phyloP scores from a whole-genome alignment of 163 green algal genomes.

The Chlamydomonas reinhardtii region DNA sequence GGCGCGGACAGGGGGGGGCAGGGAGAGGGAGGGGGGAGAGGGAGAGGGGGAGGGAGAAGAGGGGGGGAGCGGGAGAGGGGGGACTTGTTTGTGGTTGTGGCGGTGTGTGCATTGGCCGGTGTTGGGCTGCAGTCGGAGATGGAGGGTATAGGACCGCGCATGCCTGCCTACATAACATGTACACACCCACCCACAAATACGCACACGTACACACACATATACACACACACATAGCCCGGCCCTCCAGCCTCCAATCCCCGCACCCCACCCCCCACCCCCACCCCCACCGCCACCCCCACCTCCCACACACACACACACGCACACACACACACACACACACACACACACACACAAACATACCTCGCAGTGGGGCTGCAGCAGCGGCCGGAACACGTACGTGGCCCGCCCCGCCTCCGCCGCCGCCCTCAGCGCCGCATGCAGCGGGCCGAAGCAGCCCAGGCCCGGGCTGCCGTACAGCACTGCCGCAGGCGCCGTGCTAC shows the following conservation, averaged over 20 bases:
- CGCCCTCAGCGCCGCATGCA: conserved; percentile 21
- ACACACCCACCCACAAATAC: too few species aligned
- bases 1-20: not conserved
- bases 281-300: too few species aligned
- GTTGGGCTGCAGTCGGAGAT: too few species aligned
- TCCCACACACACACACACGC: not conserved
- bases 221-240: not conserved
- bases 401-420: conserved; percentile 41
- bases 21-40: not conserved
- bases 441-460: conserved; percentile 67
- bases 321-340: not conserved
- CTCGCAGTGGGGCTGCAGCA: conserved; percentile 59
- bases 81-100: too few species aligned
- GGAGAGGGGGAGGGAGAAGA: not conserved
- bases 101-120: too few species aligned
- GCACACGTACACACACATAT: not conserved
- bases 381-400: conserved; percentile 78
- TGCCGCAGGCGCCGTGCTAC: not conserved
- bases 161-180: too few species aligned
- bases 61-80: not conserved
- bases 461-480: conserved; percentile 81
- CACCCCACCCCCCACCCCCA: too few species aligned
- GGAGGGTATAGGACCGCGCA: too few species aligned
- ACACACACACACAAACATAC: not conserved
- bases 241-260: too few species aligned